Conservation (phyloP, 768 basidiomycete species). For the Mycena albidolilacea region DNA sequence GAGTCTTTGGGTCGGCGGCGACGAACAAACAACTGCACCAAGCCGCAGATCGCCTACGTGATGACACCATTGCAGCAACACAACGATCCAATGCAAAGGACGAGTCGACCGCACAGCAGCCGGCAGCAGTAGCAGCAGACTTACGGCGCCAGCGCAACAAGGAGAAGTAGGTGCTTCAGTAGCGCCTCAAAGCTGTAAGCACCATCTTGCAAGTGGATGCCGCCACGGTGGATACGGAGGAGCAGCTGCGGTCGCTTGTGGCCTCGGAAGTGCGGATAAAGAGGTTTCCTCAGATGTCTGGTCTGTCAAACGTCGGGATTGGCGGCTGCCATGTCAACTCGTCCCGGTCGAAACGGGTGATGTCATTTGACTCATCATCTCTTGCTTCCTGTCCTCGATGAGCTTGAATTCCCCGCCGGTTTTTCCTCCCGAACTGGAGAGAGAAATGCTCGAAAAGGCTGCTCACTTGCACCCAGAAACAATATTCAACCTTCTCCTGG, state of each 20-base stretch:
- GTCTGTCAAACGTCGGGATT: too few relatives aligned
- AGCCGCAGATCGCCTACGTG: too few relatives aligned
- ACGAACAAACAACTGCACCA: too few relatives aligned
- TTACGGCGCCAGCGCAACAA: not conserved
- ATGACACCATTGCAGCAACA: too few relatives aligned
- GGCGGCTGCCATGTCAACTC: too few relatives aligned
- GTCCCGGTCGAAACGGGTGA: too few relatives aligned
- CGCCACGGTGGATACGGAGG: not conserved
- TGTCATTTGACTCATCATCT: too few relatives aligned
- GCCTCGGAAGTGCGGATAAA: slow-evolving; percentile 25
- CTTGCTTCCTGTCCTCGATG: not conserved
- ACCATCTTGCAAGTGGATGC: not conserved
- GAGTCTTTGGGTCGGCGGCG: too few relatives aligned
- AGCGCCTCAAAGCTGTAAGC: not conserved
- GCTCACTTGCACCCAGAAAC: not conserved
- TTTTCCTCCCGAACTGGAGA: slow-evolving; percentile 12
- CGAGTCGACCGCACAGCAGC: too few relatives aligned
- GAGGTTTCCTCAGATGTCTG: too few relatives aligned
- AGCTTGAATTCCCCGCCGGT: not conserved
- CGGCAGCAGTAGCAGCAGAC: too few relatives aligned
- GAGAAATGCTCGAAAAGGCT: slow-evolving; percentile 5
- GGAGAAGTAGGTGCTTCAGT: slow-evolving; percentile 4
- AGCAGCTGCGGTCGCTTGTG: slow-evolving; percentile 4
- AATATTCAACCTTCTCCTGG: not conserved
- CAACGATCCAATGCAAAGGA: too few relatives aligned